Percentiles rank a stretch among this genome's conserved stretches.
Evolutionary conservation across 306 rosid species (phyloP).

Genomic region (Cucumis hystrix): DNA sequence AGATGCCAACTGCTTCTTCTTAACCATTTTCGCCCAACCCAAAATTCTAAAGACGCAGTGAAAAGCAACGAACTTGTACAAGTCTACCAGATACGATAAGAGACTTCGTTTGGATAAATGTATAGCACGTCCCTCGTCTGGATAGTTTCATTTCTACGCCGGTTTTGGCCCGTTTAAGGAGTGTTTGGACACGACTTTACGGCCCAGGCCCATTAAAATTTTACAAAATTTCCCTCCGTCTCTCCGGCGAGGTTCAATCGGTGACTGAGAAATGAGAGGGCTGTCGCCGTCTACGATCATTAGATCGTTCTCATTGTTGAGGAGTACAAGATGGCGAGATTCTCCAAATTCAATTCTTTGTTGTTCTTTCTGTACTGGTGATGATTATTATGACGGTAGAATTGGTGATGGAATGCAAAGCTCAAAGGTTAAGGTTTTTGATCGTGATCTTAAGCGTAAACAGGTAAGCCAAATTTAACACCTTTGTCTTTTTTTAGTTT

Average conservation of each 20-base stretch:
- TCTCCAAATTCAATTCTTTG: neutral
- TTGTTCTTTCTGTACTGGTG: constrained; percentile 24
- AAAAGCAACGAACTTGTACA: neutral
- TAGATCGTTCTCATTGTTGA: constrained; percentile 8
- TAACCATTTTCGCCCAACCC: constrained; percentile 14
- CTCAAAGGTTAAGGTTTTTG: constrained; percentile 53
- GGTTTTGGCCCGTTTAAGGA: neutral
- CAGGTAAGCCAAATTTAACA: constrained; percentile 39
- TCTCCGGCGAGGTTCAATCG: constrained; percentile 3
- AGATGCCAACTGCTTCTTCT: constrained; percentile 60
- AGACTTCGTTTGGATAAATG: neutral
- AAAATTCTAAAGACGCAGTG: too few relatives aligned
- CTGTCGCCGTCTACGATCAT: neutral
- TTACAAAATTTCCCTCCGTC: neutral
- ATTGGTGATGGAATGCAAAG: constrained; percentile 16
- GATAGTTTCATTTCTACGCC: neutral
- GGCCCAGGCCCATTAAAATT: neutral
- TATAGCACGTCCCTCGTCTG: neutral
- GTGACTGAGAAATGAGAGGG: constrained; percentile 1
- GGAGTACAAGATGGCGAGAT: neutral
- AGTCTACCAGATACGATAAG: neutral
- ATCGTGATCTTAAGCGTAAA: constrained; percentile 59
- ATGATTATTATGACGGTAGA: neutral
- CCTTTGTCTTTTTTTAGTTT: neutral
- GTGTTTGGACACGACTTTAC: neutral